Evolutionary conservation across 2,329 filamentous ascomycete species (phyloP), one percentile per base, ranked within the genome.

Genomic region (Botryotinia calthae): DNA sequence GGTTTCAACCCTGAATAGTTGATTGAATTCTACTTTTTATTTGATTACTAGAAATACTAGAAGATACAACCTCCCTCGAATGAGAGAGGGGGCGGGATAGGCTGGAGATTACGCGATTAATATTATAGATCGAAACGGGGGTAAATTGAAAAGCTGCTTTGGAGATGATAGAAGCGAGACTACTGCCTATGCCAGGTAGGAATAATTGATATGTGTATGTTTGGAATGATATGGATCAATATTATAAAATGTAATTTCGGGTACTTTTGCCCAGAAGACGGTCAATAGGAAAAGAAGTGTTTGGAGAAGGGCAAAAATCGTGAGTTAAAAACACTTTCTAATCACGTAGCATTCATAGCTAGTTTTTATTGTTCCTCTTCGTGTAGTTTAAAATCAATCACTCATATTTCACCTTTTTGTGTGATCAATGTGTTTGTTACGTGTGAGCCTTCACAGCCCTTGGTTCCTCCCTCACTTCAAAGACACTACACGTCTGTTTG

Each of bases 111-210:
- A 83, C 1, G 76, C 74, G 22, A 73, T 78, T n/a, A n/a, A n/a
- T n/a, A n/a, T n/a, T 54, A 74, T 75, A 8, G 76, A n/a, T 54
- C 25, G 12, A 54, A n/a, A 54, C n/a, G 4, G 48, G 5, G 48
- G 16, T n/a, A 2, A 7, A 77, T 16, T 87, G 89, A 73, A 83
- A 85, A 73, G 84, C 84, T 73, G 86, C 87, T 0, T 82, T 92
- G 84, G 82, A 85, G 65, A 85, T 82, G 2, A 90, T 92, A 78
- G 88, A 87, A 80, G 87, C 89, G 0, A 90, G 0, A 90, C 86
- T 87, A 0, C 79, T 92, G 74, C 86, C 92, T 2, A 81, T 92
- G 73, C 90, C 90, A 0, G n/a, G n/a, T n/a, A n/a, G n/a, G n/a
- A n/a, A n/a, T n/a, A 82, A 83, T 40, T 86, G 87, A 78, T 92